Percentiles rank a stretch among this genome's conserved stretches.
phyloP scores from a whole-genome alignment of 2,329 filamentous ascomycete genomes.

The Xylaria polymorpha region DNA sequence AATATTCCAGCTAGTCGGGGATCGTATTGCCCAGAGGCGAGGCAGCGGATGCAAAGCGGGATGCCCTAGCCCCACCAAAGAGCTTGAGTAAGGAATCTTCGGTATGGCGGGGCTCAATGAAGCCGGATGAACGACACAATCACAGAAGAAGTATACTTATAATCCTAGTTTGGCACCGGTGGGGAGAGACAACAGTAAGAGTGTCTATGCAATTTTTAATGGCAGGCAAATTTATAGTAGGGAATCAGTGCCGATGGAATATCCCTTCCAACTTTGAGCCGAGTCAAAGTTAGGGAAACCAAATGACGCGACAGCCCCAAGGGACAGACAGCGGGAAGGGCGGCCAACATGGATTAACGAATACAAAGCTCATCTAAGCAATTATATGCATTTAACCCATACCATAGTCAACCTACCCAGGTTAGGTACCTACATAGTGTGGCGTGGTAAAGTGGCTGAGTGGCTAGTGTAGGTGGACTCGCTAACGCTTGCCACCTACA shows the following conservation, averaged over 20 bases:
- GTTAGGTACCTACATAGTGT: too few relatives aligned
- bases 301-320: background rate
- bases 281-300: background rate
- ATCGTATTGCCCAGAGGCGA: background rate
- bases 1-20: background rate
- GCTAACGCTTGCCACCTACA: too few relatives aligned
- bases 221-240: background rate
- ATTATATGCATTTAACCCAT: conserved; percentile 6
- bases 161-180: background rate
- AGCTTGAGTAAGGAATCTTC: conserved; percentile 26
- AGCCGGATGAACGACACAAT: background rate
- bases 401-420: too few relatives aligned
- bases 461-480: too few relatives aligned
- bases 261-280: background rate
- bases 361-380: background rate
- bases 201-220: background rate
- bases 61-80: conserved; percentile 35
- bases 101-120: conserved; percentile 33
- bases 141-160: background rate
- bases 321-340: too few relatives aligned
- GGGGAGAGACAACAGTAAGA: background rate
- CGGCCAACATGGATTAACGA: background rate
- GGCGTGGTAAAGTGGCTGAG: too few relatives aligned
- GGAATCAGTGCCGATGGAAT: background rate
- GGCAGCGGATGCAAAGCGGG: conserved; percentile 20